These are phyloP conservation scores for Monosporozyma servazzii DNA, from an alignment of 805 yeast genomes.

Conservation along the genomic window DNA sequence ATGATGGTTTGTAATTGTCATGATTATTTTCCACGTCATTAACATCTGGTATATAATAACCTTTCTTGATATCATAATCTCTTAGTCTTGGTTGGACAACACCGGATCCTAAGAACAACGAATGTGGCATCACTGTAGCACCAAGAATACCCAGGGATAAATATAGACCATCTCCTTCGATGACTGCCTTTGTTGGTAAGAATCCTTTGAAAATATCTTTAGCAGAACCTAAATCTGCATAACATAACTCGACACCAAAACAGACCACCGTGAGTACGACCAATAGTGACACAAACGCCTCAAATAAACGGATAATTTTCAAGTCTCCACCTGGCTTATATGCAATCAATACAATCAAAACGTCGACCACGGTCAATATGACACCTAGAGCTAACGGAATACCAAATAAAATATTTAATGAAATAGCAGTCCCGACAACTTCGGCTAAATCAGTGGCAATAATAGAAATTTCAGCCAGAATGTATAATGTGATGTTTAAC, in stretches of 20 bases:
- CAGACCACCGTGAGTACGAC: slow-evolving; percentile 80
- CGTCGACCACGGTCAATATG: slow-evolving; percentile 75
- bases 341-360: slow-evolving; percentile 74
- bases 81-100: slow-evolving; percentile 78
- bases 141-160: slow-evolving; percentile 81
- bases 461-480: slow-evolving; percentile 82
- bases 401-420: slow-evolving; percentile 72
- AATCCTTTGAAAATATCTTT: slow-evolving; percentile 64
- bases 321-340: slow-evolving; percentile 80
- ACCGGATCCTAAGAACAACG: slow-evolving; percentile 79
- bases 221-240: slow-evolving; percentile 48
- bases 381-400: slow-evolving; percentile 82
- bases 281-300: slow-evolving; percentile 65
- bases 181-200: slow-evolving; percentile 41
- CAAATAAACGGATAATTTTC: slow-evolving; percentile 68
- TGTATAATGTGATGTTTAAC: slow-evolving; percentile 53
- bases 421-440: slow-evolving; percentile 95
- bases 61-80: slow-evolving; percentile 64
- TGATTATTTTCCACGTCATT: slow-evolving; percentile 31
- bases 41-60: slow-evolving; percentile 41
- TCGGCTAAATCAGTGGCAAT: slow-evolving; percentile 95
- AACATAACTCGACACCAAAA: slow-evolving; percentile 67
- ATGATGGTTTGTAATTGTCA: slow-evolving; percentile 60
- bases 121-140: slow-evolving; percentile 94
- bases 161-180: slow-evolving; percentile 58